Evolutionary conservation across 164 flowering plant genomes (phyloP).

Genomic region (Stephania japonica): DNA sequence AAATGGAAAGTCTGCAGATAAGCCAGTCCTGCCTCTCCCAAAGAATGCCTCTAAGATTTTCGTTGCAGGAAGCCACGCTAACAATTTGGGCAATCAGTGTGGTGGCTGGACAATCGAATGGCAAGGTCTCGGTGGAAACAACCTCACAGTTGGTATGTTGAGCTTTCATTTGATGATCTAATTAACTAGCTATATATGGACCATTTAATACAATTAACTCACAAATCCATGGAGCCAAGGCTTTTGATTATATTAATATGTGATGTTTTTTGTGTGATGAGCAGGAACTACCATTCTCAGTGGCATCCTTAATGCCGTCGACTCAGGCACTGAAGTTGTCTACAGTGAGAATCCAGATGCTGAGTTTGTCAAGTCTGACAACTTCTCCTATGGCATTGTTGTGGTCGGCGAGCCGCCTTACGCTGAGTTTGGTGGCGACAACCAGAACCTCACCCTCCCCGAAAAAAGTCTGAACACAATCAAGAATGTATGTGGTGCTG

Average conservation of each 20-base stretch:
- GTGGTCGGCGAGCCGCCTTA: constrained; percentile 12
- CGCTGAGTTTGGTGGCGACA: constrained; percentile 2
- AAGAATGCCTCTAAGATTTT: constrained; percentile 6
- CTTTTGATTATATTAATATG: background rate
- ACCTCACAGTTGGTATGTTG: constrained; percentile 1
- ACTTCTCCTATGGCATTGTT: constrained; percentile 1
- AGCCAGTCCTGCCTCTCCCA: constrained; percentile 2
- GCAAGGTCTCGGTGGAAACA: constrained; percentile 9
- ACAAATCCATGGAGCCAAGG: background rate
- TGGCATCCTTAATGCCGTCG: background rate
- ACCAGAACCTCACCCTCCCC: constrained; percentile 1
- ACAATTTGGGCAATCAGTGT: constrained; percentile 11
- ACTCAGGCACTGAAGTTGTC: background rate
- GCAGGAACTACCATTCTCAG: constrained; percentile 8
- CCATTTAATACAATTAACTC: no score
- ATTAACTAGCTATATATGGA: no score
- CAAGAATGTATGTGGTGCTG: constrained; percentile 1
- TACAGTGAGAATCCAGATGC: constrained; percentile 7
- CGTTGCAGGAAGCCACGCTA: constrained; percentile 7
- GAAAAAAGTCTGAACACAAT: constrained; percentile 1
- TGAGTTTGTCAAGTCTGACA: constrained; percentile 5
- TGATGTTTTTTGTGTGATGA: background rate
- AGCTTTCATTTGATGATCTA: no score
- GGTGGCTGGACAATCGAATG: constrained; percentile 13
- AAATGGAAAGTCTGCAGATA: background rate